Conservation (phyloP, 331 rosid species). For the Quercus lobata region DNA sequence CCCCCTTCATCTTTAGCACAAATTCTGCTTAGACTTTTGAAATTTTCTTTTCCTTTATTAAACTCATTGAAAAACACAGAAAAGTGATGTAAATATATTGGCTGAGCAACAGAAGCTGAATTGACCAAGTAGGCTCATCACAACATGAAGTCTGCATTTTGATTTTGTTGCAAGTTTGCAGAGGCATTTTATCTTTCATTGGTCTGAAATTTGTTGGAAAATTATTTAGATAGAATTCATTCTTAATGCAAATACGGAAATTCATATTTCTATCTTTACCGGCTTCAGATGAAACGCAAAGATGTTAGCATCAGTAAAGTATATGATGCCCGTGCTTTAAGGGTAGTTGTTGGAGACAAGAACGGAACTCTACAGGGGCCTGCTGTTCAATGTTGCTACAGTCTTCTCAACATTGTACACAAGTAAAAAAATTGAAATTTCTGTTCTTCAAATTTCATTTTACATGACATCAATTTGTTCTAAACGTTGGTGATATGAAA, state of each 20-base stretch:
- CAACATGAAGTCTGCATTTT: not conserved
- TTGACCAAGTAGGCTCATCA: not conserved
- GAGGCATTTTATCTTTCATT: not conserved
- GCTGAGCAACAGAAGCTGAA: conserved; percentile 10
- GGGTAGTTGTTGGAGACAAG: conserved; percentile 98
- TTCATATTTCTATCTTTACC: conserved; percentile 17
- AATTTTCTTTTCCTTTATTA: conserved; percentile 3
- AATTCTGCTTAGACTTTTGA: not conserved
- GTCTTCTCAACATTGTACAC: conserved; percentile 84
- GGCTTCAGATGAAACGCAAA: conserved; percentile 81
- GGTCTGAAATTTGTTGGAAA: not conserved
- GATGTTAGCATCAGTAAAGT: conserved; percentile 73
- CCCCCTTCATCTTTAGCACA: not conserved
- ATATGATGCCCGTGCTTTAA: conserved; percentile 90
- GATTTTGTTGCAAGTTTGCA: not conserved
- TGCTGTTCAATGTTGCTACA: conserved; percentile 93
- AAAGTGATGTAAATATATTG: not conserved
- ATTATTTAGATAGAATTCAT: not conserved
- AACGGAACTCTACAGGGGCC: conserved; percentile 90
- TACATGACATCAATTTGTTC: conserved; percentile 1
- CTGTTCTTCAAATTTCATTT: not conserved
- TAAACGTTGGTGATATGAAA: not conserved
- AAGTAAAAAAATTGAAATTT: conserved; percentile 37
- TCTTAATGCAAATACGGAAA: not conserved
- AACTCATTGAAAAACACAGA: conserved; percentile 3